These are phyloP conservation scores for Sporothrix inflata DNA, from an alignment of 2,329 filamentous ascomycete genomes.

Conservation along the genomic window DNA sequence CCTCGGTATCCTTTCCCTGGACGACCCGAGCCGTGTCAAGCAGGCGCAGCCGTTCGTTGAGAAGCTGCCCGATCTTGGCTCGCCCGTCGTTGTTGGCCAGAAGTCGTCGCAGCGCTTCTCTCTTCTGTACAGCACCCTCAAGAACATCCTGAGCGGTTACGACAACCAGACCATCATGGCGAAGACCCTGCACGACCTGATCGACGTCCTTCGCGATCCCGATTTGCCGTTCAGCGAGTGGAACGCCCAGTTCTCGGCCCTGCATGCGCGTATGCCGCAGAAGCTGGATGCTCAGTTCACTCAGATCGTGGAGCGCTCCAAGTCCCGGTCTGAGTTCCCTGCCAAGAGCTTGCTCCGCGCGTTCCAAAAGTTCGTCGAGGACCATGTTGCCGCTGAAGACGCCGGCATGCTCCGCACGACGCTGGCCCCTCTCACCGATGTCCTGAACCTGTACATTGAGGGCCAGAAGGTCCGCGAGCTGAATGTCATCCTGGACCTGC, in stretches of 20 bases:
- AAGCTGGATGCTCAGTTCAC: slow-evolving; percentile 83
- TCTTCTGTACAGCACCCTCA: slow-evolving; percentile 74
- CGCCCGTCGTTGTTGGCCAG: slow-evolving; percentile 82
- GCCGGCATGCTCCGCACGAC: slow-evolving; percentile 72
- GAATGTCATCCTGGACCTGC: slow-evolving; percentile 74
- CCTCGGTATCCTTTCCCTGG: slow-evolving; percentile 91
- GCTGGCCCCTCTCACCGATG: slow-evolving; percentile 73
- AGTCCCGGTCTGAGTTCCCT: slow-evolving; percentile 82
- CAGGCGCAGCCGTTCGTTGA: slow-evolving; percentile 92
- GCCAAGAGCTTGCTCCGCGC: slow-evolving; percentile 84
- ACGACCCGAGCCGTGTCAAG: slow-evolving; percentile 95
- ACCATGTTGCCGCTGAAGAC: slow-evolving; percentile 75
- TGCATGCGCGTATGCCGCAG: slow-evolving; percentile 96
- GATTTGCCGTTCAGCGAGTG: slow-evolving; percentile 96
- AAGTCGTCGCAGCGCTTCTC: slow-evolving; percentile 90
- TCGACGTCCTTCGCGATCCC: slow-evolving; percentile 85
- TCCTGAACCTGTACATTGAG: slow-evolving; percentile 80
- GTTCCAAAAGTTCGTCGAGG: slow-evolving; percentile 85
- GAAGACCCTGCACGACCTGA: slow-evolving; percentile 79
- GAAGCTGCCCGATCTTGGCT: slow-evolving; percentile 83
- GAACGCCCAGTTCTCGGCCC: slow-evolving; percentile 90
- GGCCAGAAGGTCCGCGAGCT: slow-evolving; percentile 92
- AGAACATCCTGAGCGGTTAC: slow-evolving; percentile 88
- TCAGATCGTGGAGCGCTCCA: slow-evolving; percentile 83
- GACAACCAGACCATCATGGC: slow-evolving; percentile 98